Conservation (phyloP, 208 protist species). For the Crithidia bombi region DNA sequence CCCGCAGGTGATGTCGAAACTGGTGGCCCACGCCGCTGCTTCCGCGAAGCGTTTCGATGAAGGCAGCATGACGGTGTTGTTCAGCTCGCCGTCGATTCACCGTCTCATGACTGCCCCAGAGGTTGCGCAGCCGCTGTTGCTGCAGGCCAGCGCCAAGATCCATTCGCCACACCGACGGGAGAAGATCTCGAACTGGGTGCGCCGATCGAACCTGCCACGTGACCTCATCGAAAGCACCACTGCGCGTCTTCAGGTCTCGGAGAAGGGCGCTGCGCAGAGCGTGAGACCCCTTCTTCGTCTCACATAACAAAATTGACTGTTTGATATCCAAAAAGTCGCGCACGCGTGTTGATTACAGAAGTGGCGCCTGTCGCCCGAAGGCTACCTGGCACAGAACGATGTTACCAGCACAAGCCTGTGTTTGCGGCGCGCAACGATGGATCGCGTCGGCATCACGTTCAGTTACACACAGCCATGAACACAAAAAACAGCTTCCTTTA, state of each 20-base stretch:
- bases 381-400: not conserved
- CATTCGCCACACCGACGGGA: conserved; percentile 53
- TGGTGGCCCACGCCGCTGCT: conserved; percentile 59
- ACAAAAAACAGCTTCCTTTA: too few species aligned
- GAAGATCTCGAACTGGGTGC: conserved; percentile 57
- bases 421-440: too few species aligned
- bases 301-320: conserved; percentile 5
- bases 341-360: not conserved
- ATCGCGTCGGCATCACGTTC: too few species aligned
- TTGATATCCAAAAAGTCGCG: not conserved
- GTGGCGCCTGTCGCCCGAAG: not conserved
- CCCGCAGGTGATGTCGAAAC: conserved; percentile 48
- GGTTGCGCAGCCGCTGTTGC: conserved; percentile 70
- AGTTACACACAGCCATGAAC: too few species aligned
- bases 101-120: conserved; percentile 52
- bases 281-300: conserved; percentile 20
- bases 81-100: conserved; percentile 69
- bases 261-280: not conserved
- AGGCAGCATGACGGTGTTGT: conserved; percentile 60
- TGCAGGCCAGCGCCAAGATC: conserved; percentile 51
- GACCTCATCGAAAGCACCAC: conserved; percentile 40
- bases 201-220: conserved; percentile 58
- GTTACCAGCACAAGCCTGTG: too few species aligned
- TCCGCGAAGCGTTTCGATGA: conserved; percentile 65
- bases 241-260: conserved; percentile 22